These are phyloP conservation scores for Oryza rufipogon DNA, from an alignment of 176 grass and related monocot species.

Conservation along the genomic window DNA sequence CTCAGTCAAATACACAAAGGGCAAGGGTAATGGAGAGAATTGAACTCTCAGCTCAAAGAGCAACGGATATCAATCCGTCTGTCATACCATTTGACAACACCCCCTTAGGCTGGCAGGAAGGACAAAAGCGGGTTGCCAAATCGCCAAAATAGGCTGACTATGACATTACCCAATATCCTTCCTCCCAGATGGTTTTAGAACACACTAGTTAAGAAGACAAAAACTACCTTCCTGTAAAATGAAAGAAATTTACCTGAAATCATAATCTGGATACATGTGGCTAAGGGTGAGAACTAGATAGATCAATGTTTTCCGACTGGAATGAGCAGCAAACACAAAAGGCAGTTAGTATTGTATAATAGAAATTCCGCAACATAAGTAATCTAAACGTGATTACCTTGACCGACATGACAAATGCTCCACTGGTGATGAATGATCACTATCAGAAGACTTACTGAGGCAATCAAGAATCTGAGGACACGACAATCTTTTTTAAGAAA, in stretches of 20 bases:
- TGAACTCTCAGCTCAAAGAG: constrained; percentile 99
- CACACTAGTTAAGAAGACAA: constrained; percentile 41
- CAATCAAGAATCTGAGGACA: constrained; percentile 91
- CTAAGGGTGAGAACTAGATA: constrained; percentile 89
- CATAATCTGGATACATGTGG: constrained; percentile 98
- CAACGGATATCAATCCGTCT: constrained; percentile 87
- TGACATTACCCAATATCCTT: constrained; percentile 99
- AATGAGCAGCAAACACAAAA: constrained; percentile 29
- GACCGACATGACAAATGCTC: constrained; percentile 86
- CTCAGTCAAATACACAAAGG: constrained; percentile 29
- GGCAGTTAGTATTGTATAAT: constrained; percentile 1
- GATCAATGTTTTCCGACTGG: constrained; percentile 91
- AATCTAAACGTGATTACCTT: constrained; percentile 49
- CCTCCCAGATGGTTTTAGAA: constrained; percentile 57
- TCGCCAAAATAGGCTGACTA: constrained; percentile 84
- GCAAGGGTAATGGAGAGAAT: constrained; percentile 99
- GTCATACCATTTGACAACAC: constrained; percentile 99
- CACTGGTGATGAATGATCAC: constrained; percentile 76
- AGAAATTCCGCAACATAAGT: constrained; percentile 11
- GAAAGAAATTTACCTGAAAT: constrained; percentile 81
- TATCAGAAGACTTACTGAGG: constrained; percentile 85
- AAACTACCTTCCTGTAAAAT: constrained; percentile 3
- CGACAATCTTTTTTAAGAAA: background rate
- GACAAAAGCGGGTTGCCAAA: constrained; percentile 73
- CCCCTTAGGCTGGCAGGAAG: constrained; percentile 75